Percentiles rank a stretch among this genome's conserved stretches.
Evolutionary conservation across 192 early-diverging fungal genomes (phyloP).

Genomic region (Piromyces finnis): DNA sequence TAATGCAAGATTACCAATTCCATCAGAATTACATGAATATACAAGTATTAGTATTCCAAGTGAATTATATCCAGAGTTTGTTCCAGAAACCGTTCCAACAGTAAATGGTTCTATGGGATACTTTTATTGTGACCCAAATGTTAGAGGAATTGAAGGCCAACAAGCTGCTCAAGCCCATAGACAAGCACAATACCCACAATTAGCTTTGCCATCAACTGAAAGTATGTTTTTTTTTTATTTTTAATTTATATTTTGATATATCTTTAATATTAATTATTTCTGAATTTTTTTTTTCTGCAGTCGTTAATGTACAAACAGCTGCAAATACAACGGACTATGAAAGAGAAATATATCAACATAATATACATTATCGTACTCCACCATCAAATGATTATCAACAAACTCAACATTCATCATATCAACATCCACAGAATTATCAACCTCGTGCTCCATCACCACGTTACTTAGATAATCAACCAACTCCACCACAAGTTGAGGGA

Average conservation of each 20-base stretch:
- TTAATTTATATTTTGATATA: no score
- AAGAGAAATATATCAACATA: background rate
- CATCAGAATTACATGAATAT: conserved; percentile 43
- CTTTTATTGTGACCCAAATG: background rate
- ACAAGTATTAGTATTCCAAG: conserved; percentile 49
- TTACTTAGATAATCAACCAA: background rate
- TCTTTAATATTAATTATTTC: no score
- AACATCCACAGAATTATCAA: background rate
- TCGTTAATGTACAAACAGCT: background rate
- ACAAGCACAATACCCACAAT: background rate
- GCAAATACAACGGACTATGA: background rate
- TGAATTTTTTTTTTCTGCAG: no score
- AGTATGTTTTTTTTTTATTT: background rate
- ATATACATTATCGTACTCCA: background rate
- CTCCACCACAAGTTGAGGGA: background rate
- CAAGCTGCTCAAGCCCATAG: background rate
- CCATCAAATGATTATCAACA: background rate
- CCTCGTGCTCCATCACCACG: background rate
- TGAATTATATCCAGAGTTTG: conserved; percentile 71
- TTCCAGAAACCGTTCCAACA: conserved; percentile 6
- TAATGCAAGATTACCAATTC: conserved; percentile 42
- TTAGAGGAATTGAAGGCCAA: background rate
- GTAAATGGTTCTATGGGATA: background rate
- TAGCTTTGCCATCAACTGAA: background rate
- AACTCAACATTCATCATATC: background rate